phyloP scores from a whole-genome alignment of 306 rosid species.

The Castanea mollissima region DNA sequence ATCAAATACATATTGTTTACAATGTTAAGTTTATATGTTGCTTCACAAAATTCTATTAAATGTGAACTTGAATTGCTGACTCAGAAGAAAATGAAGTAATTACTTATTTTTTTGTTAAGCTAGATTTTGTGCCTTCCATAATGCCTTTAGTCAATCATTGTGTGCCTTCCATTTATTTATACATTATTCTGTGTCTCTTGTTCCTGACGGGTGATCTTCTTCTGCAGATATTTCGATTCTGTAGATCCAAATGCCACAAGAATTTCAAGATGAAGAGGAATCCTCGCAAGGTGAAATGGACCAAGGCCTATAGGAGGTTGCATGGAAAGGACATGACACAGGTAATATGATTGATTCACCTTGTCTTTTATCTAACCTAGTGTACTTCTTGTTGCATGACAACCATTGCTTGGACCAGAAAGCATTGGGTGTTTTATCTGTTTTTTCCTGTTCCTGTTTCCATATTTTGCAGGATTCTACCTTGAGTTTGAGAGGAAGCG shows the following conservation, averaged over 20 bases:
- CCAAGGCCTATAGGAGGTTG: conserved; percentile 73
- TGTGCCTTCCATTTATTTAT: background rate
- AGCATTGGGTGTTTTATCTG: background rate
- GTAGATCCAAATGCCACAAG: conserved; percentile 94
- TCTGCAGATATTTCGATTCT: conserved; percentile 75
- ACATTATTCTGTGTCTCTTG: background rate
- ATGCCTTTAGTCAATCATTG: background rate
- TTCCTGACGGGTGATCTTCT: background rate
- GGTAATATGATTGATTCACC: conserved; percentile 29
- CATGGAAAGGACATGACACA: conserved; percentile 96
- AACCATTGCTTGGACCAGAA: background rate
- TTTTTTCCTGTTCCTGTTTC: background rate
- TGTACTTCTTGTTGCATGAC: background rate
- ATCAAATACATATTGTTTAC: background rate
- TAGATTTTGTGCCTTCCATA: background rate
- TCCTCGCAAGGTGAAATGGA: conserved; percentile 94
- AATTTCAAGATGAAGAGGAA: conserved; percentile 97
- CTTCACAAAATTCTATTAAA: background rate
- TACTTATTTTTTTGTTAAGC: background rate
- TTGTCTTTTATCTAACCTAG: background rate
- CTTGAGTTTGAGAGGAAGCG: conserved; percentile 93
- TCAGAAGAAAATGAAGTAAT: background rate
- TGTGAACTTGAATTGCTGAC: too few relatives aligned
- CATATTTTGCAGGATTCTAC: conserved; percentile 58
- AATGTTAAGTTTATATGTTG: background rate